Percentiles rank a stretch among this genome's conserved stretches.
These are phyloP conservation scores for Wallacemonas sp. DNA, from an alignment of 208 protist genomes.

Conservation along the genomic window DNA sequence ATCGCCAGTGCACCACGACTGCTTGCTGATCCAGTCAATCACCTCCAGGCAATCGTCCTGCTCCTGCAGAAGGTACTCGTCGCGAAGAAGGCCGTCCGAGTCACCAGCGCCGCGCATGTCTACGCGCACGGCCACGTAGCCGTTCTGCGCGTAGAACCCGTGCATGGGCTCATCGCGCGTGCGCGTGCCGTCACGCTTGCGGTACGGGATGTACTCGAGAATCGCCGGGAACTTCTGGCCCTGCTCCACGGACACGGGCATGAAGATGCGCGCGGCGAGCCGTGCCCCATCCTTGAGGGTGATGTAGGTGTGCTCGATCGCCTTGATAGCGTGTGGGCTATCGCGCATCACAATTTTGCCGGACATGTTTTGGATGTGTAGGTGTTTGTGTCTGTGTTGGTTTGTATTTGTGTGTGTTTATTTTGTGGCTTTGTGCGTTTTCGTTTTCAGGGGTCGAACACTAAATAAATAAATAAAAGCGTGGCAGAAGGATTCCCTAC, in stretches of 20 bases:
- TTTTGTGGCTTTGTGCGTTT: background rate
- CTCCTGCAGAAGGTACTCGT: slow-evolving; percentile 65
- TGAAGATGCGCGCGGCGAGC: slow-evolving; percentile 52
- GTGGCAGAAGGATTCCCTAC: background rate
- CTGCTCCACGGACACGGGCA: slow-evolving; percentile 35
- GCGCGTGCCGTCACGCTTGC: slow-evolving; percentile 64
- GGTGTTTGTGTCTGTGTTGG: background rate
- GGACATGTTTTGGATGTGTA: background rate
- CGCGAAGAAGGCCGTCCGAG: slow-evolving; percentile 53
- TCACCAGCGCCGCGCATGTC: slow-evolving; percentile 70
- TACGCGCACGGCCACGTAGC: slow-evolving; percentile 54
- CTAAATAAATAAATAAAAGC: background rate
- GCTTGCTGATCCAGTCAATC: slow-evolving; percentile 65
- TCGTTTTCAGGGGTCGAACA: background rate
- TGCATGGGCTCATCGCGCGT: slow-evolving; percentile 70
- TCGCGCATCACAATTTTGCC: slow-evolving; percentile 25
- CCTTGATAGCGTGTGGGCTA: slow-evolving; percentile 33
- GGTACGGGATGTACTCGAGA: slow-evolving; percentile 73
- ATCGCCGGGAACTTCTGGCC: slow-evolving; percentile 41
- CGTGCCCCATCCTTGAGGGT: slow-evolving; percentile 40
- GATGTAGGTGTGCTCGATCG: slow-evolving; percentile 55
- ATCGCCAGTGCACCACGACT: slow-evolving; percentile 59
- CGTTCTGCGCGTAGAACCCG: slow-evolving; percentile 60
- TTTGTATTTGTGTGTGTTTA: background rate
- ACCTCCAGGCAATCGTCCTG: slow-evolving; percentile 65